These are phyloP conservation scores for Casuarina glauca DNA, from an alignment of 306 rosid species.

Conservation along the genomic window DNA sequence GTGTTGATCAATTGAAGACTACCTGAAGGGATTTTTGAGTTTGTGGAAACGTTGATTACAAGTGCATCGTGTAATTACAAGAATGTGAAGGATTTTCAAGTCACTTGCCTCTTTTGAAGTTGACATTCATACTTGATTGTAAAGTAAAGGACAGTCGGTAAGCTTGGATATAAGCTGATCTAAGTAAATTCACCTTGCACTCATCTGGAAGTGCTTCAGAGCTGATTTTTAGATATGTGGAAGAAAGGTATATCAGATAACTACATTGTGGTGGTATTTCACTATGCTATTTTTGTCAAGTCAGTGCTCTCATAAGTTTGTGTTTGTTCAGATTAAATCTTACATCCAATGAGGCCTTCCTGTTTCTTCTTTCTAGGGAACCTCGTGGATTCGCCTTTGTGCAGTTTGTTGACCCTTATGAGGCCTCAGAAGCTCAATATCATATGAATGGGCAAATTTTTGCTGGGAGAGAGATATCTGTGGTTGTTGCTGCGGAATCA, in stretches of 20 bases:
- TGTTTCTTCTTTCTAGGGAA: slow-evolving; percentile 56
- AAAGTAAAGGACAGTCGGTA: slow-evolving; percentile 70
- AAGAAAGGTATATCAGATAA: slow-evolving; percentile 50
- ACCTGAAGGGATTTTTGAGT: slow-evolving; percentile 54
- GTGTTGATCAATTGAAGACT: slow-evolving; percentile 64
- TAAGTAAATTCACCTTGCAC: slow-evolving; percentile 56
- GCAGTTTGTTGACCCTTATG: slow-evolving; percentile 91
- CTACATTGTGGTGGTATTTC: slow-evolving; percentile 45
- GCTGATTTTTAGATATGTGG: slow-evolving; percentile 43
- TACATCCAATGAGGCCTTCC: slow-evolving; percentile 34
- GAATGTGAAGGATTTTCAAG: slow-evolving; percentile 85
- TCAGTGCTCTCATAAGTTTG: slow-evolving; percentile 33
- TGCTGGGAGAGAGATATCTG: slow-evolving; percentile 98
- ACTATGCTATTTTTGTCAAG: slow-evolving; percentile 39
- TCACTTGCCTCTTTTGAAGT: slow-evolving; percentile 65
- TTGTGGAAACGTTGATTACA: slow-evolving; percentile 70
- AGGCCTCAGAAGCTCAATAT: slow-evolving; percentile 96
- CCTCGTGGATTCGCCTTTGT: slow-evolving; percentile 99
- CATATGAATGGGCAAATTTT: slow-evolving; percentile 91
- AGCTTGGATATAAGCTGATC: slow-evolving; percentile 61
- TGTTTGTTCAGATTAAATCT: slow-evolving; percentile 29
- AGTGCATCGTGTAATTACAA: slow-evolving; percentile 68
- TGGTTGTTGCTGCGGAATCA: slow-evolving; percentile 89
- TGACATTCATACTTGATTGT: slow-evolving; percentile 75
- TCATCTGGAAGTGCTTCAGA: slow-evolving; percentile 37